These are phyloP conservation scores for Cicer judaicum DNA, from an alignment of 306 rosid genomes.

Conservation along the genomic window DNA sequence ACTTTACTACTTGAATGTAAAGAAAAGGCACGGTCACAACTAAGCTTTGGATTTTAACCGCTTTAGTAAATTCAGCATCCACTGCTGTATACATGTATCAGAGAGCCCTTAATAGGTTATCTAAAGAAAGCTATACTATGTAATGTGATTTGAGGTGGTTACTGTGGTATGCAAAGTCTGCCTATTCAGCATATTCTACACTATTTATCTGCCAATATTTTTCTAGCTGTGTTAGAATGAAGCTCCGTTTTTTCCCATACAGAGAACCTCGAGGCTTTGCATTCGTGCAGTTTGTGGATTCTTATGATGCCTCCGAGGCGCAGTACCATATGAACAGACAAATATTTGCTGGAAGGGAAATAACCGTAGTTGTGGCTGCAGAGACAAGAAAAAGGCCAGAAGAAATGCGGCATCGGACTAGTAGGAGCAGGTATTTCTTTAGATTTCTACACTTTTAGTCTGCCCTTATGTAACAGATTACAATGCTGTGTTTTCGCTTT, in stretches of 20 bases:
- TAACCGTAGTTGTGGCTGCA: slow-evolving; percentile 89
- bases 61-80: slow-evolving; percentile 64
- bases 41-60: slow-evolving; percentile 68
- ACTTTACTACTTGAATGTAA: slow-evolving; percentile 79
- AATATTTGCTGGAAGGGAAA: slow-evolving; percentile 97
- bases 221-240: slow-evolving; percentile 47
- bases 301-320: slow-evolving; percentile 94
- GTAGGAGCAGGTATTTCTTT: slow-evolving; percentile 65
- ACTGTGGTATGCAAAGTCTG: slow-evolving; percentile 49
- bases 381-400: slow-evolving; percentile 98
- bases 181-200: slow-evolving; percentile 49
- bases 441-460: slow-evolving; percentile 1
- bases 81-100: slow-evolving; percentile 50
- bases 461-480: neutral
- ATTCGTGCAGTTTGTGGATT: slow-evolving; percentile 94
- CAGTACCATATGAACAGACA: slow-evolving; percentile 97
- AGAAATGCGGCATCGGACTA: slow-evolving; percentile 84
- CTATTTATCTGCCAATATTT: slow-evolving; percentile 42
- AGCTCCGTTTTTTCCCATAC: slow-evolving; percentile 49
- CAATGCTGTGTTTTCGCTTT: neutral
- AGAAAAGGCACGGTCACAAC: slow-evolving; percentile 62
- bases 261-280: slow-evolving; percentile 99
- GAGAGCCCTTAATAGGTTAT: slow-evolving; percentile 54
- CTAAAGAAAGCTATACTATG: slow-evolving; percentile 58
- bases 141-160: slow-evolving; percentile 56